These are phyloP conservation scores for Chaetomium fimeti DNA, from an alignment of 495 filamentous ascomycete genomes.

Conservation along the genomic window DNA sequence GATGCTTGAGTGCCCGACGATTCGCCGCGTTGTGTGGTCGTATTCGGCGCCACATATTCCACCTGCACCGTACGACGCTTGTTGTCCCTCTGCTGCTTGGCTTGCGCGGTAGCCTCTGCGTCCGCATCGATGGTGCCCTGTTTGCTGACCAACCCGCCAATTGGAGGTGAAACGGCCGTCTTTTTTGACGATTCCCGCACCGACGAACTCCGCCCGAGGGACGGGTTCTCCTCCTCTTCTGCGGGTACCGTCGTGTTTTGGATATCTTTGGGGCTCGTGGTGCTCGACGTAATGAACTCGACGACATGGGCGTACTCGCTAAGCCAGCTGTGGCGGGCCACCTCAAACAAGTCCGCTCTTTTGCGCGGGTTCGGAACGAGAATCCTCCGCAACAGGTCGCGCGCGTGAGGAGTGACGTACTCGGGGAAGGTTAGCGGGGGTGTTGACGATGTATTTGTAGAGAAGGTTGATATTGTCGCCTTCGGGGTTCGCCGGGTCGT, in stretches of 20 bases:
- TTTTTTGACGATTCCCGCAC: conserved; percentile 84
- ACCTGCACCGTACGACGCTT: conserved; percentile 96
- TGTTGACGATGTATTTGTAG: conserved; percentile 99
- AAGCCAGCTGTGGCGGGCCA: conserved; percentile 97
- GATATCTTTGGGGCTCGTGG: conserved; percentile 83
- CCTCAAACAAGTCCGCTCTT: conserved; percentile 94
- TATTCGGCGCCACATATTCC: conserved; percentile 92
- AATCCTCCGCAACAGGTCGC: conserved; percentile 88
- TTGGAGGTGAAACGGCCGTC: conserved; percentile 50
- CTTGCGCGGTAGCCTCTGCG: conserved; percentile 48
- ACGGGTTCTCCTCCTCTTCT: conserved; percentile 65
- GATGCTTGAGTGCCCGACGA: conserved; percentile 29
- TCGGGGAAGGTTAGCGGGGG: conserved; percentile 96
- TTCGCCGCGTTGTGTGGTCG: conserved; percentile 66
- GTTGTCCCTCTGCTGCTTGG: conserved; percentile 69
- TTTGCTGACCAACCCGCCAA: conserved; percentile 70
- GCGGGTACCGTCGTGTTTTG: conserved; percentile 71
- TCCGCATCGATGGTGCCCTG: conserved; percentile 74
- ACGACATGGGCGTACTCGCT: conserved; percentile 95
- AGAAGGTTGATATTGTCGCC: conserved; percentile 98
- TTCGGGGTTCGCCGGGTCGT: conserved; percentile 97
- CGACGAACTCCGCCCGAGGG: conserved; percentile 79
- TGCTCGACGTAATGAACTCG: conserved; percentile 92
- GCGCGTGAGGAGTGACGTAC: conserved; percentile 96
- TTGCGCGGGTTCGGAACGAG: conserved; percentile 95